Evolutionary conservation across 441 rosid species (phyloP).

Genomic region (Adansonia rubrostipa): DNA sequence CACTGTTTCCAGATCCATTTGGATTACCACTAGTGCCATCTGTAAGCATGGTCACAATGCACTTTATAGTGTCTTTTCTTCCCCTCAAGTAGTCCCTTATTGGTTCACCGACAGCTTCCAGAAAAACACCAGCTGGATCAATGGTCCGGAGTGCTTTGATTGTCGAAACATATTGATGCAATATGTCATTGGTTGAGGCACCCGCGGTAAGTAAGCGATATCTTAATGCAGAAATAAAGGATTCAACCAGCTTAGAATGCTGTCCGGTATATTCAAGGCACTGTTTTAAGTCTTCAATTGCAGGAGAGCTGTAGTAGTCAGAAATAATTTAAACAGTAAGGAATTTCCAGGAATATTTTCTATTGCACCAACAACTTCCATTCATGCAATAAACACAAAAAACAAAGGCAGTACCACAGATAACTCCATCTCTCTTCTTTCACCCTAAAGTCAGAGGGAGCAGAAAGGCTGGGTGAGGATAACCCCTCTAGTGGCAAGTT

Average conservation of each 20-base stretch:
- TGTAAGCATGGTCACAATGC: constrained; percentile 97
- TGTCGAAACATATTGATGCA: constrained; percentile 96
- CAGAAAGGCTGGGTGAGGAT: background rate
- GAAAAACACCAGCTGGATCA: constrained; percentile 93
- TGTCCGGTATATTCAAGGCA: constrained; percentile 97
- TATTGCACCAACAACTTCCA: constrained; percentile 19
- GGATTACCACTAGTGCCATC: constrained; percentile 88
- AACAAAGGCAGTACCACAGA: constrained; percentile 13
- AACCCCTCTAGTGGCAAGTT: background rate
- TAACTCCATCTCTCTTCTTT: constrained; percentile 1
- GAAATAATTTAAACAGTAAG: constrained; percentile 26
- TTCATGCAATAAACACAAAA: constrained; percentile 26
- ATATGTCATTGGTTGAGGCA: constrained; percentile 98
- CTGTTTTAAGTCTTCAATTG: constrained; percentile 93
- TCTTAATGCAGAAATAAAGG: constrained; percentile 87
- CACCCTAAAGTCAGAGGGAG: background rate
- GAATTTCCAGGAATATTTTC: constrained; percentile 15
- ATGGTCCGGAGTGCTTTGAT: constrained; percentile 94
- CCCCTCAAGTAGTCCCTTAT: constrained; percentile 91
- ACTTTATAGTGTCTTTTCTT: constrained; percentile 93
- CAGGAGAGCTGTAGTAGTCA: constrained; percentile 71
- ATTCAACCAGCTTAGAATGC: constrained; percentile 89
- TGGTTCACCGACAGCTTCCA: constrained; percentile 97
- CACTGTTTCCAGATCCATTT: constrained; percentile 79
- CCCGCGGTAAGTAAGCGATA: constrained; percentile 96